Evolutionary conservation across 2,329 filamentous ascomycete species (phyloP).

Genomic region (Metarhizium rileyi): DNA sequence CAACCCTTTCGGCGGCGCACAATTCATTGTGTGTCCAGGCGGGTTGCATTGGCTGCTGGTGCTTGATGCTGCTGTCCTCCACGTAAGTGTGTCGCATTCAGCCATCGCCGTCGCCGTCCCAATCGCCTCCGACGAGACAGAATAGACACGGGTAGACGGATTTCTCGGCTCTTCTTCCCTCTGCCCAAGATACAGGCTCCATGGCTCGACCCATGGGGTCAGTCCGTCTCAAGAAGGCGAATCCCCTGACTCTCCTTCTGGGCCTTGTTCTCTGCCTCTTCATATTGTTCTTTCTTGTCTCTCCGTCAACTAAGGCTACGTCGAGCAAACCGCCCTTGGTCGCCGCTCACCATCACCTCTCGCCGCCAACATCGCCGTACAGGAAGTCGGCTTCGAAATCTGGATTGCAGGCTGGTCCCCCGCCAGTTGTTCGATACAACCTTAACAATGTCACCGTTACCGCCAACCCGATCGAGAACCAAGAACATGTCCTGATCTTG

Average conservation of each 20-base stretch:
- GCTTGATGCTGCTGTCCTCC: not conserved
- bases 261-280: conserved; percentile 63
- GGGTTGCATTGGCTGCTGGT: not conserved
- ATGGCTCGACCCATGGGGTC: conserved; percentile 52
- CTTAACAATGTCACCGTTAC: conserved; percentile 92
- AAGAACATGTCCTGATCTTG: conserved; percentile 81
- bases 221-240: conserved; percentile 70
- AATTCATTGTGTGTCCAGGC: not conserved
- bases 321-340: conserved; percentile 38
- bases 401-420: conserved; percentile 38
- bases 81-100: not conserved
- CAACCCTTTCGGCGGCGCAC: not conserved
- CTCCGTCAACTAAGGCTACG: conserved; percentile 38
- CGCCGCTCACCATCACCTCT: conserved; percentile 32
- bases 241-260: conserved; percentile 64
- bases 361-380: conserved; percentile 33
- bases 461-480: conserved; percentile 61
- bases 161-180: not conserved
- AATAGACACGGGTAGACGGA: not conserved
- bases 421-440: conserved; percentile 85
- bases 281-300: conserved; percentile 55
- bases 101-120: not conserved
- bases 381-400: conserved; percentile 27
- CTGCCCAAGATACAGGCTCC: conserved; percentile 14
- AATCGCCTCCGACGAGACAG: not conserved